Evolutionary conservation across 225 moss, liverwort and hornwort genomes (phyloP), one percentile per base, ranked within the genome.

Genomic region (Takakia lepidozioides): DNA sequence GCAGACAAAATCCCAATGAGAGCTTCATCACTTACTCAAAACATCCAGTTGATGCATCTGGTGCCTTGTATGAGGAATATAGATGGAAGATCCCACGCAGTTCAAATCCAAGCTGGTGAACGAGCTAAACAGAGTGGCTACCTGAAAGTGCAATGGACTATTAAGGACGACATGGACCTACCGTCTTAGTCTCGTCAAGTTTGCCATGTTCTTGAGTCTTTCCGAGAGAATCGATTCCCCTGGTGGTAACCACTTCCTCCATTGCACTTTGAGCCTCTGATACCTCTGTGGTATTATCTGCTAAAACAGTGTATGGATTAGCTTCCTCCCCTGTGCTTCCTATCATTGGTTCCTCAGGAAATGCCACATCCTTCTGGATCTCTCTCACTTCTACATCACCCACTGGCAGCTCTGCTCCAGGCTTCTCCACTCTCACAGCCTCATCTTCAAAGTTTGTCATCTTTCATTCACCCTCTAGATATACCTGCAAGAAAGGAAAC

Each of bases 271-370:
- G n/a, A n/a, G 57, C 59, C 63, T 55, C 64, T 25, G 52, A 32
- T 14, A 49, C 41, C 19, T 48, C 38, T 7, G 30, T 14, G 38
- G 59, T 48, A 18, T 11, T 1, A 20, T 27, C 56, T 59, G 67
- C 71, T 50, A 77, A 53, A 5, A 49, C 30, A 36, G 56, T 36
- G 27, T 19, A 77, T 2, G 72, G 68, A 29, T 77, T 72, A 16
- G 50, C 32, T 41, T 68, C 51, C n/a, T 42, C 18, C 19, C 21
- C 38, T 5, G 60, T 9, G 14, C 59, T 8, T 18, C 60, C 69
- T 10, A 72, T 50, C 36, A 46, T 65, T 1, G 32, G 49, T 21
- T 38, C 35, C 29, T 57, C 50, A 5, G 64, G 58, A 10, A 57
- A 67, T 25, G 25, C 51, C 4, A 65, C 61, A 51, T 77, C 52